Conservation (phyloP, 495 filamentous ascomycete species). For the Wilcoxina mikolae region DNA sequence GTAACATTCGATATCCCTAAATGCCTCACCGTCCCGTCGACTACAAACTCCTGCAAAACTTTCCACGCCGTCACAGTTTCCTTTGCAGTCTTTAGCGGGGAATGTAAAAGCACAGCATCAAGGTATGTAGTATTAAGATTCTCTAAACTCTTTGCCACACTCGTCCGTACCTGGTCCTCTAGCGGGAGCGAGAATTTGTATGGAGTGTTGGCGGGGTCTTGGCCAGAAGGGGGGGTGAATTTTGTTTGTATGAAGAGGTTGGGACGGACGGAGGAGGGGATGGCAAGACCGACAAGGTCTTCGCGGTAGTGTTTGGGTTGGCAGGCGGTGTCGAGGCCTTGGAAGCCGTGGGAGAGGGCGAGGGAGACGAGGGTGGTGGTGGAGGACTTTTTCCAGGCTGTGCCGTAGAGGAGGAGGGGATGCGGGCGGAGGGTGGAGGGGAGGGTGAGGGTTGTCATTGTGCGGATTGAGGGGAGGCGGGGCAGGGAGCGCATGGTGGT, state of each 20-base stretch:
- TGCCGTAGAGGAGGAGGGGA: slow-evolving; percentile 49
- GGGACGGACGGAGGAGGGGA: slow-evolving; percentile 4
- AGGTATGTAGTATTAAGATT: slow-evolving; percentile 52
- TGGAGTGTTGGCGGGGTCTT: slow-evolving; percentile 45
- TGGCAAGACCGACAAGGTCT: slow-evolving; percentile 52
- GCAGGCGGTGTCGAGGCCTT: slow-evolving; percentile 62
- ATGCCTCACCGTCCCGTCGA: slow-evolving; percentile 40
- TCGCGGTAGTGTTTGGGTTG: slow-evolving; percentile 71
- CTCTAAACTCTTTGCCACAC: slow-evolving; percentile 51
- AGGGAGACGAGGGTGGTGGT: slow-evolving; percentile 52
- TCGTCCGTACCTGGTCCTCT: slow-evolving; percentile 48
- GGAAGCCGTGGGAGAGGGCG: slow-evolving; percentile 57
- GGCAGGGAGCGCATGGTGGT: too few relatives aligned
- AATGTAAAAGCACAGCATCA: slow-evolving; percentile 60
- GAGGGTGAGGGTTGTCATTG: too few relatives aligned
- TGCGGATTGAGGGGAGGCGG: too few relatives aligned
- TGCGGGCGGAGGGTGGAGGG: too few relatives aligned
- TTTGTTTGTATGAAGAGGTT: slow-evolving; percentile 60
- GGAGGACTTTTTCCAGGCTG: slow-evolving; percentile 70
- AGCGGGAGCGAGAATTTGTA: slow-evolving; percentile 41
- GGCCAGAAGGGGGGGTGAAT: slow-evolving; percentile 48
- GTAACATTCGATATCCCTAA: slow-evolving; percentile 61
- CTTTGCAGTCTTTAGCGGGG: slow-evolving; percentile 41
- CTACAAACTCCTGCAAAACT: slow-evolving; percentile 49
- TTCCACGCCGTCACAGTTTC: slow-evolving; percentile 53